A percentile compares a stretch with the other conserved stretches of the same genome.
Evolutionary conservation across 805 yeast species (phyloP).

Genomic region (Blastobotrys mokoenaii): DNA sequence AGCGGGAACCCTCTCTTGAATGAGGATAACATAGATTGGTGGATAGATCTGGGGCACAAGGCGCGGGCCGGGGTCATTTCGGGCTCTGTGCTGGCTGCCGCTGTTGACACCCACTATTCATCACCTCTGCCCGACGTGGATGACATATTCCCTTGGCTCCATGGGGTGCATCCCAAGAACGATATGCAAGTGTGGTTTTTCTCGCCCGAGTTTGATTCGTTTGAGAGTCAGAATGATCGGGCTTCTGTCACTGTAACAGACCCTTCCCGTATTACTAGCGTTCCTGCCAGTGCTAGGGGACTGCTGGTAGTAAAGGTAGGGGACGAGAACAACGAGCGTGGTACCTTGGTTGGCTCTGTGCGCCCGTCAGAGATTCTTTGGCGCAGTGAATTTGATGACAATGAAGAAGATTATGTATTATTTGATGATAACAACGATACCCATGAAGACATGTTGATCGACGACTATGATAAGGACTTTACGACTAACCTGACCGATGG

Average conservation of each 20-base stretch:
- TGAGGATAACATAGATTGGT: too few species aligned
- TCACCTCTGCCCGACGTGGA: slow-evolving; percentile 53
- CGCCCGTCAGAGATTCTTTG: slow-evolving; percentile 17
- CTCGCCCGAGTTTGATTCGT: slow-evolving; percentile 20
- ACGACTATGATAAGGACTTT: background rate
- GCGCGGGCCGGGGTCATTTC: slow-evolving; percentile 8
- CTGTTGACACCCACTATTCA: slow-evolving; percentile 23
- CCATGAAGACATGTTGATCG: background rate
- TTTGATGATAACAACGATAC: too few species aligned
- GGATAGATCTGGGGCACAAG: too few species aligned
- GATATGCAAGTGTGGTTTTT: slow-evolving; percentile 44
- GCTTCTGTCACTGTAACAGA: slow-evolving; percentile 13
- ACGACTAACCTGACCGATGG: background rate
- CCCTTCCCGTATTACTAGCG: slow-evolving; percentile 1
- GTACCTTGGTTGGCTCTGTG: slow-evolving; percentile 21
- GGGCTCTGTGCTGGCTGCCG: slow-evolving; percentile 12
- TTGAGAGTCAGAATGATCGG: slow-evolving; percentile 17
- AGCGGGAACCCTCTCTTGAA: too few species aligned
- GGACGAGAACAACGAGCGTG: slow-evolving; percentile 11
- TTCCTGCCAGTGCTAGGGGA: slow-evolving; percentile 19
- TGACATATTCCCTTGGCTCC: slow-evolving; percentile 83
- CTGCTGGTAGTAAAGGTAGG: slow-evolving; percentile 24
- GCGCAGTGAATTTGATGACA: background rate
- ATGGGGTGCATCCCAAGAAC: slow-evolving; percentile 58
- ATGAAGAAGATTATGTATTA: background rate